Evolutionary conservation across 805 yeast species (phyloP).

Genomic region (Candida morakotiae): DNA sequence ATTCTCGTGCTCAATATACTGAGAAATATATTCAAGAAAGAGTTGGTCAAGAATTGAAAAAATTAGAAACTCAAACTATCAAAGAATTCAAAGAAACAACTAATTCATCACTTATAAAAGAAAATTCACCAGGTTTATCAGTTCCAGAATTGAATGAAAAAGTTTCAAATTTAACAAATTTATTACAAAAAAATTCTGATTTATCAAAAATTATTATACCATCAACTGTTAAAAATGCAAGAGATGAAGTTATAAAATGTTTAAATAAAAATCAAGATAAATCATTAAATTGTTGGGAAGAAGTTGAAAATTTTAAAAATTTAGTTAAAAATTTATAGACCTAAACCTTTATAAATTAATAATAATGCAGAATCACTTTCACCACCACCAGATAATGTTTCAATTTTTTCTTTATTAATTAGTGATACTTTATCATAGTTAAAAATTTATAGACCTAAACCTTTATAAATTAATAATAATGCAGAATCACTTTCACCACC

Average conservation of each 20-base stretch:
- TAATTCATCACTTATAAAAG: conserved; percentile 34
- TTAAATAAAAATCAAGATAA: conserved; percentile 58
- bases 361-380: conserved; percentile 95
- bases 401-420: conserved; percentile 80
- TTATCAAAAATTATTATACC: conserved; percentile 27
- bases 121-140: conserved; percentile 13
- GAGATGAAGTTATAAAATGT: conserved; percentile 53
- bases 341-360: conserved; percentile 79
- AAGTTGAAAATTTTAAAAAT: conserved; percentile 64
- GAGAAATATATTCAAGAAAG: conserved; percentile 64
- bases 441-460: conserved; percentile 63
- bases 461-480: conserved; percentile 79
- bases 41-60: conserved; percentile 53
- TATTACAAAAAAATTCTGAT: conserved; percentile 31
- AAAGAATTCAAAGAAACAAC: conserved; percentile 49
- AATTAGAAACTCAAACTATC: conserved; percentile 50
- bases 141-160: conserved; percentile 38
- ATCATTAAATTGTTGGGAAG: conserved; percentile 79
- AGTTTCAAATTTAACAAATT: conserved; percentile 28
- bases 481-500: conserved; percentile 99
- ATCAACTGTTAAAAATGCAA: conserved; percentile 42
- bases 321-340: conserved; percentile 54
- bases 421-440: conserved; percentile 84
- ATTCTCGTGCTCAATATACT: conserved; percentile 64
- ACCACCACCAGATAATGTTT: conserved; percentile 91